Conservation (phyloP, 176 grass and related monocot genomes). For the Eleusine coracana region DNA sequence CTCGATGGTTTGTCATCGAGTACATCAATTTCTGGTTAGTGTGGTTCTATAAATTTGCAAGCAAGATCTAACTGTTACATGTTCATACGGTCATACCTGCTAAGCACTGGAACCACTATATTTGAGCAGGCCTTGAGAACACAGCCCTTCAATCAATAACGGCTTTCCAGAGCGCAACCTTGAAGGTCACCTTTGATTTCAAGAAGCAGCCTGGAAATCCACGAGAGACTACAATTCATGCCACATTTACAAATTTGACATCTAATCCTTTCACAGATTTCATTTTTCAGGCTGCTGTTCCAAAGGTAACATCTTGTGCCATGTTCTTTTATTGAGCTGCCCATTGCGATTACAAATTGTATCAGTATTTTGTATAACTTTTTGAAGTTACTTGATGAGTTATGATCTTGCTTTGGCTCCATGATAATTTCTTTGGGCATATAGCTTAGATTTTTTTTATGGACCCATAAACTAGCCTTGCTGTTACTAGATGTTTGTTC, state of each 20-base stretch:
- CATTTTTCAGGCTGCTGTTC: conserved; percentile 95
- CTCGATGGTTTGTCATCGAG: conserved; percentile 72
- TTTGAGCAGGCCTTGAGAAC: conserved; percentile 62
- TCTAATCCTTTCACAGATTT: conserved; percentile 74
- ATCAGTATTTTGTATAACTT: neutral
- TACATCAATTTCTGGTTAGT: conserved; percentile 67
- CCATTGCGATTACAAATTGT: neutral
- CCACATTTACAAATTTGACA: conserved; percentile 91
- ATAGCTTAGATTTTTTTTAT: neutral
- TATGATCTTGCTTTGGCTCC: neutral
- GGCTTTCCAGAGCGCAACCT: conserved; percentile 84
- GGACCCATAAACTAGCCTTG: conserved; percentile 1
- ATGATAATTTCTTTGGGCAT: neutral
- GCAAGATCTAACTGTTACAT: neutral
- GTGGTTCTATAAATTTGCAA: conserved; percentile 34
- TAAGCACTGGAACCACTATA: conserved; percentile 29
- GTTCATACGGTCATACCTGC: neutral
- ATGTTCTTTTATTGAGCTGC: conserved; percentile 30
- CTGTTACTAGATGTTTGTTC: neutral
- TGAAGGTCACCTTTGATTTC: conserved; percentile 79
- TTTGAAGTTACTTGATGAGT: neutral
- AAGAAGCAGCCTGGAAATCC: conserved; percentile 74
- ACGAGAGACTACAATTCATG: conserved; percentile 67
- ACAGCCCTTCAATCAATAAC: conserved; percentile 59
- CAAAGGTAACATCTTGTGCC: conserved; percentile 66